Percentiles rank a stretch among this genome's conserved stretches.
These are phyloP conservation scores for Taxillus chinensis DNA, from an alignment of 164 flowering plant species.

Conservation along the genomic window DNA sequence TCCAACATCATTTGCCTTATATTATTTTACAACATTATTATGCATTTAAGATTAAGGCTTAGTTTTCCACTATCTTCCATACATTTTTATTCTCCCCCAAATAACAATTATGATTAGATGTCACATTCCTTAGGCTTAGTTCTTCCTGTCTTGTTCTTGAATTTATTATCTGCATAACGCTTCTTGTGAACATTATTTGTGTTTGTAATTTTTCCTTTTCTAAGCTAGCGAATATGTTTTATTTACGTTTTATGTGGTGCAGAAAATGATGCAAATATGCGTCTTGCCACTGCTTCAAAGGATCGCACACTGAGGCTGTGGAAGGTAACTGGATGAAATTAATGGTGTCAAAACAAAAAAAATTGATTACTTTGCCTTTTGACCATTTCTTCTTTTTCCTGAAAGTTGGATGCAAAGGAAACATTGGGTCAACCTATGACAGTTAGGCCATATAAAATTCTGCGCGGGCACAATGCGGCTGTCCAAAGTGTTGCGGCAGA, in stretches of 20 bases:
- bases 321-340: conserved; percentile 48
- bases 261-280: conserved; percentile 12
- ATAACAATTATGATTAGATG: too few relatives aligned
- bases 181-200: too few relatives aligned
- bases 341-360: neutral
- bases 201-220: neutral
- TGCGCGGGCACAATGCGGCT: conserved; percentile 64
- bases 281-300: conserved; percentile 80
- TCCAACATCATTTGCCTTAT: too few relatives aligned
- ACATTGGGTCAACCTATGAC: conserved; percentile 20
- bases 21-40: too few relatives aligned
- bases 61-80: too few relatives aligned
- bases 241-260: conserved; percentile 1
- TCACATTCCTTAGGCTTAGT: too few relatives aligned
- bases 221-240: neutral
- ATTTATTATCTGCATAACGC: too few relatives aligned
- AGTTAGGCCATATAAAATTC: conserved; percentile 49
- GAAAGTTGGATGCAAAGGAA: conserved; percentile 47
- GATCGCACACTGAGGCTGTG: conserved; percentile 80
- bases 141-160: too few relatives aligned
- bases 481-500: conserved; percentile 67
- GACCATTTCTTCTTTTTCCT: conserved; percentile 1
- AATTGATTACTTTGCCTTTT: conserved; percentile 3
- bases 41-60: too few relatives aligned
- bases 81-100: too few relatives aligned